Evolutionary conservation across 768 basidiomycete genomes (phyloP), one percentile per base, ranked within the genome.

Genomic region (Coprinopsis marcescibilis): DNA sequence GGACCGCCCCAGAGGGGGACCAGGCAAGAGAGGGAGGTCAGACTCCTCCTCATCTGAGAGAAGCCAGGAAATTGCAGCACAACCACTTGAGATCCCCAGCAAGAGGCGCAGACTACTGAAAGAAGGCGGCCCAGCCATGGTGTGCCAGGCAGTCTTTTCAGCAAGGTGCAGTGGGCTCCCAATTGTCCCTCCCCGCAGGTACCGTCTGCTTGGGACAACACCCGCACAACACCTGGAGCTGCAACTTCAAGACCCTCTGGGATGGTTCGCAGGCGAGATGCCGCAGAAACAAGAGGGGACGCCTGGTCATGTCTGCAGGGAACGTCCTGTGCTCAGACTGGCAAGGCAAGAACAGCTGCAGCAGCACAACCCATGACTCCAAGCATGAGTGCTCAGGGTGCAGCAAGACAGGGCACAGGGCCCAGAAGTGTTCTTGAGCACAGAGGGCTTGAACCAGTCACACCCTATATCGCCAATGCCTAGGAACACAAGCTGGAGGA

Each of bases 371-470:
- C 3, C 63, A 68, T 52, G 44, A 53, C 11, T 27, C 53, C 25
- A 42, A 45, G 0, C 72, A 76, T 56, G 41, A 63, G 10, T 76
- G 72, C 59, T 72, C 70, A 0, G 71, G 74, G 1, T 74, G 74
- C 41, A 65, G 68, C 25, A 42, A 50, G 0, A 6, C 52, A 32
- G 30, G 32, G 23, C 70, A 76, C 38, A 64, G 73, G 21, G 72
- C 75, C 56, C 57, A 66, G 30, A 39, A 24, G 0, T 76, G 74
- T 53, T 58, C 64, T 67, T 58, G 45, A 40, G 61, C 58, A 12
- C 58, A 64, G 65, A 60, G 52, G 17, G 42, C 45, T 3, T 54
- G 49, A 57, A 0, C 55, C 64, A 0, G 36, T 52, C 33, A 67
- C 69, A 0, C 71, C 67, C 0, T 69, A 71, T 46, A 40, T 53